Base-by-base conservation (phyloP, 345 rosid genomes). In the Theobroma cacao region DNA sequence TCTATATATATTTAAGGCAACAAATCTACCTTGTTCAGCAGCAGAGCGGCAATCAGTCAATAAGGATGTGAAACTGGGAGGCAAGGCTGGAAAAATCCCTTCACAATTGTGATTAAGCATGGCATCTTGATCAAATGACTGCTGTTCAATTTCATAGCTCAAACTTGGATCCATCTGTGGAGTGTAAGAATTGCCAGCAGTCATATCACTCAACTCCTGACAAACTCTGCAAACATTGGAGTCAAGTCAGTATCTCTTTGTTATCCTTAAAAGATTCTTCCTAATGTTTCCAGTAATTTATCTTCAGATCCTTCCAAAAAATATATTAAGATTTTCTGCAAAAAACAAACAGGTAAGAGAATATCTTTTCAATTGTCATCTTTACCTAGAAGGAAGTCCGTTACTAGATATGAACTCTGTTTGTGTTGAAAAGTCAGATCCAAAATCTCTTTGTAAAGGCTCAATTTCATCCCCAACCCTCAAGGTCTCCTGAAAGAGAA, bases 61-160 rank as follows among this genome's bases (percentile, higher is more conserved):
- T 59, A 93, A 89, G 63, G 99, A 84, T 55, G 90, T 75, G 86
- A 93, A 95, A 90, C 94, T 92, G 38, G 96, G 97, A 82, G 97
- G 96, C 75, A 91, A 80, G 62, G 85, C 81, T 4, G 75, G 72
- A 79, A 77, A 79, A 74, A 15, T 72, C 75, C 65, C 82, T 74
- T 80, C 78, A 8, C 68, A 24, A 80, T 43, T 79, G 59, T 75
- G 78, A 75, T 34, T 86, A 47, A 78, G 50, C 30, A 3, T 13
- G 59, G 79, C 75, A 76, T 88, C 81, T 69, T 85, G 80, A 38
- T 59, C 64, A 64, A 50, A 20, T 22, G 80, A 72, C 76, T 82
- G 81, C 70, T 89, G 89, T 53, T 82, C 86, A 79, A 82, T 84
- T 75, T 86, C 86, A 48, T 81, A 31, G 75, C 77, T 85, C 76